These are phyloP conservation scores for Polyporus tsugae DNA, from an alignment of 1,284 basidiomycete genomes.

Conservation along the genomic window DNA sequence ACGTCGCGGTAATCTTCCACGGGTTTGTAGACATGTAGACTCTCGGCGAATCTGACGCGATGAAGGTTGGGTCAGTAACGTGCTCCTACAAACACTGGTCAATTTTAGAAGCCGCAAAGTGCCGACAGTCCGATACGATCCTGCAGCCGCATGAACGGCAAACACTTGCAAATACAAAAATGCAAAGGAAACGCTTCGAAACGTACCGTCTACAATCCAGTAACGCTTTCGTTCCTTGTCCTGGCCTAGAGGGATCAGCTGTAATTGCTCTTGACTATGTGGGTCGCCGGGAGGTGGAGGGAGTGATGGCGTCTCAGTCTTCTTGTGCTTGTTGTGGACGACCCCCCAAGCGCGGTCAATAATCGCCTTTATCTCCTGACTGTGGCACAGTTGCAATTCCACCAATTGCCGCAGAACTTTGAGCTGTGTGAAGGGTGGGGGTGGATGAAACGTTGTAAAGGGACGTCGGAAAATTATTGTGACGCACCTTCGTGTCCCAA, in stretches of 20 bases:
- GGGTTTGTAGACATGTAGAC: constrained; percentile 84
- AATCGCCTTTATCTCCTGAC: constrained; percentile 67
- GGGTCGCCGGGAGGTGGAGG: constrained; percentile 64
- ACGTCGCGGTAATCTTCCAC: constrained; percentile 82
- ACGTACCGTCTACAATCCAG: constrained; percentile 86
- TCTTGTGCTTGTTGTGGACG: constrained; percentile 82
- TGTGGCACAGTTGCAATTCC: constrained; percentile 78
- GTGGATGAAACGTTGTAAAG: constrained; percentile 19
- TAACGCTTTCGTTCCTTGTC: constrained; percentile 76
- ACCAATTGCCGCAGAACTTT: constrained; percentile 81
- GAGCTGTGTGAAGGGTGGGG: constrained; percentile 55
- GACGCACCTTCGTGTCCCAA: constrained; percentile 81
- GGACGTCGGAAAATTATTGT: constrained; percentile 33
- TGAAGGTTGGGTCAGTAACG: constrained; percentile 40
- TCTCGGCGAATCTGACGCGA: constrained; percentile 75
- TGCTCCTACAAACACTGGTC: constrained; percentile 16
- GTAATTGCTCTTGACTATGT: constrained; percentile 66
- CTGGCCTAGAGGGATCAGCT: constrained; percentile 75
- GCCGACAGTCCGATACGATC: constrained; percentile 35
- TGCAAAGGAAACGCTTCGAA: constrained; percentile 41
- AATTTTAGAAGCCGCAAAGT: constrained; percentile 29
- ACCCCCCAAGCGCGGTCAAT: constrained; percentile 88
- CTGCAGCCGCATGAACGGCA: constrained; percentile 51
- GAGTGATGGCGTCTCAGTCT: constrained; percentile 63
- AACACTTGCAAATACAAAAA: constrained; percentile 75